phyloP scores from a whole-genome alignment of 179 eudicot genomes.

The Silene coronaria region DNA sequence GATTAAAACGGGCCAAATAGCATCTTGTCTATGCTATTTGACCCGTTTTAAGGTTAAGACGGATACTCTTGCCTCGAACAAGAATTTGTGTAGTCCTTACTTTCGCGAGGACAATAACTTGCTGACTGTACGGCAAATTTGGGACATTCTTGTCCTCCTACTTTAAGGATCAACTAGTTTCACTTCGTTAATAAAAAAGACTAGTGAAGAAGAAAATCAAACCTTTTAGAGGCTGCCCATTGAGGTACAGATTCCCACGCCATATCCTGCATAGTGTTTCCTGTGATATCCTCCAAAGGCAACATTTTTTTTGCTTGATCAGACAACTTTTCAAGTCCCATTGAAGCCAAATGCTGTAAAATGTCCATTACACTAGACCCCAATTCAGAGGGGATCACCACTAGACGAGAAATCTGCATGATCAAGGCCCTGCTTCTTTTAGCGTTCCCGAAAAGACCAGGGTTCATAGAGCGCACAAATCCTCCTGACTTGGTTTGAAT shows the following conservation, averaged over 20 bases:
- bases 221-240: conserved; percentile 55
- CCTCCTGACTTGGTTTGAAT: conserved; percentile 76
- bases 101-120: background rate
- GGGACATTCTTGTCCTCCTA: background rate
- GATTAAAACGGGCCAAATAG: too few species aligned
- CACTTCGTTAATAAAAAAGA: background rate
- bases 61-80: too few species aligned
- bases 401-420: conserved; percentile 95
- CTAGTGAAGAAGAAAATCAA: conserved; percentile 11
- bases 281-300: conserved; percentile 92
- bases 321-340: conserved; percentile 86
- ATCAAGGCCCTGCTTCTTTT: conserved; percentile 66
- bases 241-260: conserved; percentile 67
- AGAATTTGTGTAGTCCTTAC: too few species aligned
- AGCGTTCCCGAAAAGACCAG: conserved; percentile 55
- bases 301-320: conserved; percentile 73
- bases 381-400: conserved; percentile 91
- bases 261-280: conserved; percentile 71
- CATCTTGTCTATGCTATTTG: too few species aligned
- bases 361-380: conserved; percentile 80
- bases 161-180: background rate
- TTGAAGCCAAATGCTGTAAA: conserved; percentile 66
- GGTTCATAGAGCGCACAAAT: conserved; percentile 84
- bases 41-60: too few species aligned
- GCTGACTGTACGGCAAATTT: background rate